Conservation (phyloP, 2,329 filamentous ascomycete genomes). For the Grosmannia penicillata region DNA sequence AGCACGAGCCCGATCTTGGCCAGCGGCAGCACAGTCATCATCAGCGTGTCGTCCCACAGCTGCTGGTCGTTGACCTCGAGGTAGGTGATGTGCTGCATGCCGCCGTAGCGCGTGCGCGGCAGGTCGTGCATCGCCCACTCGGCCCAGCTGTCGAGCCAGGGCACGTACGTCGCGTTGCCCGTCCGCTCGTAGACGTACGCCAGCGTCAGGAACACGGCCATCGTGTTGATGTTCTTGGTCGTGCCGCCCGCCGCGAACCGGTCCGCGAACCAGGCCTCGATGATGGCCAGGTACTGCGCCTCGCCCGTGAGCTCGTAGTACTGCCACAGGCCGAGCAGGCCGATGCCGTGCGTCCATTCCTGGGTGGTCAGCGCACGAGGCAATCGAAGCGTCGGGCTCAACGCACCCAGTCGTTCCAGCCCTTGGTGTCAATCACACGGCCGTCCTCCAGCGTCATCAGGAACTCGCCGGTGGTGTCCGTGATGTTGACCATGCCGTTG, state of each 20-base stretch:
- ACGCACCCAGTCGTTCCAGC: conserved; percentile 66
- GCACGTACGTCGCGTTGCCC: conserved; percentile 50
- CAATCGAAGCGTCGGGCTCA: too few species aligned
- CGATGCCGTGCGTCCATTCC: conserved; percentile 70
- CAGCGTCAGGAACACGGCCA: conserved; percentile 63
- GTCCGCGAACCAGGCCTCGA: conserved; percentile 57
- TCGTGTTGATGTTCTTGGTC: conserved; percentile 77
- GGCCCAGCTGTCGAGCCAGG: conserved; percentile 69
- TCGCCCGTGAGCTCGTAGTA: conserved; percentile 62
- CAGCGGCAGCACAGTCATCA: conserved; percentile 75
- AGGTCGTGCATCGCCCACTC: conserved; percentile 73
- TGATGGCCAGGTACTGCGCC: conserved; percentile 43
- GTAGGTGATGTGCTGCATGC: conserved; percentile 67
- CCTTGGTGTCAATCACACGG: conserved; percentile 68
- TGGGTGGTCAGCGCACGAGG: neutral
- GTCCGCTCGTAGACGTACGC: conserved; percentile 68
- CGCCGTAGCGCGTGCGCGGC: conserved; percentile 52
- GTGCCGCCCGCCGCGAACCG: conserved; percentile 57
- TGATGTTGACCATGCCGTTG: conserved; percentile 62
- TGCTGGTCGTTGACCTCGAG: conserved; percentile 55
- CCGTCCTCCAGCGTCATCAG: conserved; percentile 57
- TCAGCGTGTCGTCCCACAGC: conserved; percentile 74
- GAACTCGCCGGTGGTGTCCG: conserved; percentile 61
- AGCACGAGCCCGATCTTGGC: conserved; percentile 66
- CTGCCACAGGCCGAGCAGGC: conserved; percentile 69